Evolutionary conservation across 192 early-diverging fungal genomes (phyloP).

Genomic region (Thamnidium elegans): DNA sequence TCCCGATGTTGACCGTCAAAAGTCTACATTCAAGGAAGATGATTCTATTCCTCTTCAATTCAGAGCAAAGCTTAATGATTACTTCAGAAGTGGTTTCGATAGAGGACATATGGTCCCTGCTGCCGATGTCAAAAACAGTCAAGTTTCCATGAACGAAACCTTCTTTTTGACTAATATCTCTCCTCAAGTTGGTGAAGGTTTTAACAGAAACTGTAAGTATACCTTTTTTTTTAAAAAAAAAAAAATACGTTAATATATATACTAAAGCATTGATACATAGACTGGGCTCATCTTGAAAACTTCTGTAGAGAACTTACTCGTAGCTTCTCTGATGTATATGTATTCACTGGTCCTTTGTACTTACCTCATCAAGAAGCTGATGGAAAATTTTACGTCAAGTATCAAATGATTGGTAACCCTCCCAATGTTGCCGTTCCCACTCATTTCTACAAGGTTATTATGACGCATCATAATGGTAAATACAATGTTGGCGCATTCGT

Average conservation of each 20-base stretch:
- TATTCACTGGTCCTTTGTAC: conserved; percentile 86
- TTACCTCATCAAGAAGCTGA: conserved; percentile 70
- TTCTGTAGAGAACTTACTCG: conserved; percentile 73
- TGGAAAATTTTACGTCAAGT: conserved; percentile 75
- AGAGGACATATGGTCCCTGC: conserved; percentile 93
- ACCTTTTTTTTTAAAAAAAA: neutral
- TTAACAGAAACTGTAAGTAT: conserved; percentile 80
- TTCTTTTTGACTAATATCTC: conserved; percentile 81
- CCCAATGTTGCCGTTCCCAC: conserved; percentile 90
- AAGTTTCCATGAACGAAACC: conserved; percentile 80
- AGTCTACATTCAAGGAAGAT: conserved; percentile 84
- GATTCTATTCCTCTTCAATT: conserved; percentile 64
- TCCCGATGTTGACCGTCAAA: conserved; percentile 58
- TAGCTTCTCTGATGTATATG: conserved; percentile 79
- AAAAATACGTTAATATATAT: neutral
- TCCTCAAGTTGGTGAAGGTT: conserved; percentile 80
- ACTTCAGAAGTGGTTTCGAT: conserved; percentile 79
- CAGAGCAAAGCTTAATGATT: conserved; percentile 76
- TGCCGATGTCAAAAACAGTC: conserved; percentile 73
- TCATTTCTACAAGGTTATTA: conserved; percentile 90
- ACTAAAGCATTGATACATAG: conserved; percentile 22
- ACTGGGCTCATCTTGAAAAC: conserved; percentile 87
- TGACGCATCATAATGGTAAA: conserved; percentile 56
- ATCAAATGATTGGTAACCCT: conserved; percentile 85
- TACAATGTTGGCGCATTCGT: conserved; percentile 73